These are phyloP conservation scores for Nematocida displodere DNA, from an alignment of 371 early-diverging fungal genomes.

Conservation along the genomic window DNA sequence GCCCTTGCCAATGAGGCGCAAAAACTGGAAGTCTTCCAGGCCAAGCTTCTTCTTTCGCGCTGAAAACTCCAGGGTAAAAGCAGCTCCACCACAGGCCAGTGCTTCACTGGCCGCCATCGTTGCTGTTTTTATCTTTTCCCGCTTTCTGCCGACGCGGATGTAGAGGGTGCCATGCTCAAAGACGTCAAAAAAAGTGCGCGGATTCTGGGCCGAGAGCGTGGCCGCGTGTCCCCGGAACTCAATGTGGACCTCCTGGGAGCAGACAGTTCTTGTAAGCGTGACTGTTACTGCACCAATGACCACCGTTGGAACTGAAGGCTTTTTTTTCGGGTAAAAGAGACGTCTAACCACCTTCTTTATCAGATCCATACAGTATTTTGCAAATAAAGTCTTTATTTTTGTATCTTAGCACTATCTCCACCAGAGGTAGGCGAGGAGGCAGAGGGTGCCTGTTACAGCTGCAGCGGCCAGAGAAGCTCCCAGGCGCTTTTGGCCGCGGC, in stretches of 20 bases:
- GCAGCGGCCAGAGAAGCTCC: not conserved
- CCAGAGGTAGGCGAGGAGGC: not conserved
- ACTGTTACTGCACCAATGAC: not conserved
- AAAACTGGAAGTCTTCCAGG: slow-evolving; percentile 71
- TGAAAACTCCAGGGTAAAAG: not conserved
- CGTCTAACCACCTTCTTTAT: not conserved
- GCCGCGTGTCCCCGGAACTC: slow-evolving; percentile 5
- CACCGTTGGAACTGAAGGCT: not conserved
- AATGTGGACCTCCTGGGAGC: not conserved
- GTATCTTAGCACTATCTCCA: too few species aligned
- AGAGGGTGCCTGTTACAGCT: not conserved
- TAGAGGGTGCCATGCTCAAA: slow-evolving; percentile 8
- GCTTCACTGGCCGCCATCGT: not conserved
- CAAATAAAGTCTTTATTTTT: not conserved
- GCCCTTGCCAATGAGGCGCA: slow-evolving; percentile 78
- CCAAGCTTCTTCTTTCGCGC: slow-evolving; percentile 23
- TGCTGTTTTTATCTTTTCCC: not conserved
- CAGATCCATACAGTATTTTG: not conserved
- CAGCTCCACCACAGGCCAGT: not conserved
- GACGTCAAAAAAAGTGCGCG: slow-evolving; percentile 4
- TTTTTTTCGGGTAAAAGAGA: not conserved
- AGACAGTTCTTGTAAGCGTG: not conserved
- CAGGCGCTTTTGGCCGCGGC: not conserved
- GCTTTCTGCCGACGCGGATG: not conserved
- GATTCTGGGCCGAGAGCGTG: not conserved